Evolutionary conservation across 371 early-diverging fungal species (phyloP), one percentile per base, ranked within the genome.

Genomic region (Chytridium lagenaria): DNA sequence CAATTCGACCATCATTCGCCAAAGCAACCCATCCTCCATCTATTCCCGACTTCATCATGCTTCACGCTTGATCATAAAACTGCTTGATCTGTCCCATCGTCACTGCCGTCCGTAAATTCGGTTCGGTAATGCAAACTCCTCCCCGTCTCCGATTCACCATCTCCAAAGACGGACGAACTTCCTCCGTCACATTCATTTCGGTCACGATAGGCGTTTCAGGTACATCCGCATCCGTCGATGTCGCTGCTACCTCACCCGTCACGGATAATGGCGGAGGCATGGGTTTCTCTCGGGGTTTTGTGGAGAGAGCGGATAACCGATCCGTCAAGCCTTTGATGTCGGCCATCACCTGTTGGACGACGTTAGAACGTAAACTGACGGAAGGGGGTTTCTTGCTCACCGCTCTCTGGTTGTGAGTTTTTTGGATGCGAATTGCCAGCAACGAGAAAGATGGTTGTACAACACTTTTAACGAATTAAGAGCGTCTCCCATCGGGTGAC

Each of bases 31-130:
- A n/a, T n/a, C n/a, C n/a, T n/a, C n/a, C n/a, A n/a, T n/a, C n/a
- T n/a, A n/a, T n/a, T n/a, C n/a, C n/a, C n/a, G n/a, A n/a, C n/a
- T n/a, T n/a, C n/a, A n/a, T n/a, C n/a, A n/a, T n/a, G n/a, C n/a
- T n/a, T n/a, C n/a, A n/a, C n/a, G n/a, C 26, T 30, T 57, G 57
- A 7, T 57, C 57, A 26, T 57, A 57, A 57, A 57, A 57, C 26
- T 57, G 57, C 57, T 57, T 57, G 57, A 57, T 57, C 26, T 57
- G 57, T 7, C 57, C 57, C 57, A 57, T 23, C 22, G 57, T 23
- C 10, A 57, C 57, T 5, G 26, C 57, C 26, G 57, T 57, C 57
- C 57, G 57, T 57, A 7, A 57, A 7, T 57, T 57, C 26, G 57
- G 57, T 30, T 57, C 57, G 7, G 57, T 57, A 57, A 57, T 57